Conservation (phyloP, 257 asterid species). For the Rauvolfia tetraphylla region DNA sequence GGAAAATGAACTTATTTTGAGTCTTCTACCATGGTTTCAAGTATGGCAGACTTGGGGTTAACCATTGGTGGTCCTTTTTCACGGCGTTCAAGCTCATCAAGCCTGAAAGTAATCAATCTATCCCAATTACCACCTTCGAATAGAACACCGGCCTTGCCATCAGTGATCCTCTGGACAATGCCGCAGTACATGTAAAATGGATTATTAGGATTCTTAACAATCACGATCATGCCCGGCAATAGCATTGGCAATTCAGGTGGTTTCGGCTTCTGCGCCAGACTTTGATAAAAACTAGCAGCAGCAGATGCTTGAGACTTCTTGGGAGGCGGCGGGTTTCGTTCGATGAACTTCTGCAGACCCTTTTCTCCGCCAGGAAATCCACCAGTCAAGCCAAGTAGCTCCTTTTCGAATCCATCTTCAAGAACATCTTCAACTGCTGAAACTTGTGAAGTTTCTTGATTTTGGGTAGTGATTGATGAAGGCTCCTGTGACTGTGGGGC, state of each 20-base stretch:
- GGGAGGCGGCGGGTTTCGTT: slow-evolving; percentile 76
- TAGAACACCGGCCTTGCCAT: slow-evolving; percentile 82
- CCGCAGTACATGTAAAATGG: slow-evolving; percentile 85
- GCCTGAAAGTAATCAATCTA: slow-evolving; percentile 61
- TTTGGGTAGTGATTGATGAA: slow-evolving; percentile 12
- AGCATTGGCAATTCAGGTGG: slow-evolving; percentile 77
- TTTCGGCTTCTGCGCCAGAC: slow-evolving; percentile 47
- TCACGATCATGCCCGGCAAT: slow-evolving; percentile 85
- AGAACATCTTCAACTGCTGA: slow-evolving; percentile 19
- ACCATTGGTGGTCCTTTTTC: slow-evolving; percentile 88
- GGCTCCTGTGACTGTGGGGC: slow-evolving; percentile 33
- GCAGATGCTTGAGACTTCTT: slow-evolving; percentile 23
- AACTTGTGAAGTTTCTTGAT: slow-evolving; percentile 15
- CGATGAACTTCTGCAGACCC: slow-evolving; percentile 65
- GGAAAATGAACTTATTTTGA: slow-evolving; percentile 18
- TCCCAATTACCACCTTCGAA: slow-evolving; percentile 96
- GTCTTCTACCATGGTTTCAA: slow-evolving; percentile 46
- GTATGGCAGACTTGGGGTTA: slow-evolving; percentile 62
- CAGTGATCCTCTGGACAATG: slow-evolving; percentile 83
- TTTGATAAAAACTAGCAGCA: slow-evolving; percentile 32
- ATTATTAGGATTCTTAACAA: slow-evolving; percentile 60
- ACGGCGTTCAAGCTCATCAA: slow-evolving; percentile 81
- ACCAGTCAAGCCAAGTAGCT: slow-evolving; percentile 71
- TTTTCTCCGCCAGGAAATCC: slow-evolving; percentile 91
- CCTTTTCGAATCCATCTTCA: slow-evolving; percentile 73